Conservation (phyloP, 2,329 filamentous ascomycete species). For the Thelonectria blattea region DNA sequence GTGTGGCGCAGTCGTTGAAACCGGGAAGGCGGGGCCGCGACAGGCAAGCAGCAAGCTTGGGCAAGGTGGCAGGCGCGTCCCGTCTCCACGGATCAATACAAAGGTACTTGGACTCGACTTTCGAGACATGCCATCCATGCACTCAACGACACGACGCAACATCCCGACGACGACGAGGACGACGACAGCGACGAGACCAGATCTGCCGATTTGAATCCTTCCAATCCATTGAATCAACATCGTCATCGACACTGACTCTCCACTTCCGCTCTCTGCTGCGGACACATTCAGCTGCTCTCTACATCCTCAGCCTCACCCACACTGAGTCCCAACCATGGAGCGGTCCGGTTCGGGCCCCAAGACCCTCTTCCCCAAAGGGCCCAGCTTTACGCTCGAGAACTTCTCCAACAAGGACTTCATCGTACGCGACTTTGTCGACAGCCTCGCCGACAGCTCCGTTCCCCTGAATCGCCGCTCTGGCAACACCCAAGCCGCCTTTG, state of each 20-base stretch:
- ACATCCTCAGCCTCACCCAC: constrained; percentile 24
- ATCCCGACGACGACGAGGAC: constrained; percentile 20
- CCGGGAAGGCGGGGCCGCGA: constrained; percentile 18
- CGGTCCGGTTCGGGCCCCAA: constrained; percentile 58
- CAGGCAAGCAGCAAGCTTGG: constrained; percentile 10
- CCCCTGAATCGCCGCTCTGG: constrained; percentile 82
- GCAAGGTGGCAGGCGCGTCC: constrained; percentile 18
- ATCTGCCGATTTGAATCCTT: constrained; percentile 1
- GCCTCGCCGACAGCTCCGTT: constrained; percentile 83
- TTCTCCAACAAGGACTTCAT: constrained; percentile 94
- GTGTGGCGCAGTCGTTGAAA: constrained; percentile 34
- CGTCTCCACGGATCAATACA: background rate
- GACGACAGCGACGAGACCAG: constrained; percentile 4
- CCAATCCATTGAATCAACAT: background rate
- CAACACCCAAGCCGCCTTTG: constrained; percentile 71
- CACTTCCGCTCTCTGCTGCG: constrained; percentile 28
- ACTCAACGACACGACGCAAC: constrained; percentile 23
- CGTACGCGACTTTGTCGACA: constrained; percentile 96
- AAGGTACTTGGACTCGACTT: constrained; percentile 22
- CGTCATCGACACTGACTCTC: background rate
- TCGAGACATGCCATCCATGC: constrained; percentile 29
- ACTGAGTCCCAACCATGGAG: constrained; percentile 47
- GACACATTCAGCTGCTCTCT: constrained; percentile 42
- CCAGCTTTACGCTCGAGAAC: constrained; percentile 86
- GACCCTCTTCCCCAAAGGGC: constrained; percentile 77